Evolutionary conservation across 805 yeast genomes (phyloP).

Genomic region (Yamadazyma endophytica): DNA sequence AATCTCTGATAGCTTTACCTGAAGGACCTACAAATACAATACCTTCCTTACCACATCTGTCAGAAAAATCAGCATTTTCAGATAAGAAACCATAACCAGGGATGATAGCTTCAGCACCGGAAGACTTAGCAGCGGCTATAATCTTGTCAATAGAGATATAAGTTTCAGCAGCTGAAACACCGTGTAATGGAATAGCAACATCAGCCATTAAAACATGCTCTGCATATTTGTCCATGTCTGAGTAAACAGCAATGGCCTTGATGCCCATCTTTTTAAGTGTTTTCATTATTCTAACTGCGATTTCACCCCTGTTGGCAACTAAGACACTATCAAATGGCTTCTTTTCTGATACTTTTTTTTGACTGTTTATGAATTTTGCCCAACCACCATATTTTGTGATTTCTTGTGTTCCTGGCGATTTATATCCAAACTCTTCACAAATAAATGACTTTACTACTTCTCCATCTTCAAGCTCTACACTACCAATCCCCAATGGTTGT

Average conservation of each 20-base stretch:
- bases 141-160: constrained; percentile 84
- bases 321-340: constrained; percentile 80
- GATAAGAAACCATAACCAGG: constrained; percentile 98
- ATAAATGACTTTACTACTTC: constrained; percentile 88
- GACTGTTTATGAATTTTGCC: constrained; percentile 55
- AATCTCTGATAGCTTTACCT: constrained; percentile 84
- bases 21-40: constrained; percentile 95
- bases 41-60: constrained; percentile 76
- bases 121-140: constrained; percentile 74
- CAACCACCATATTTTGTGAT: constrained; percentile 90
- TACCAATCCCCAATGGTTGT: constrained; percentile 92
- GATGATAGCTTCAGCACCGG: constrained; percentile 90
- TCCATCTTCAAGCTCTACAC: constrained; percentile 78
- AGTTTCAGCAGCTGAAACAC: constrained; percentile 85
- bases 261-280: constrained; percentile 80
- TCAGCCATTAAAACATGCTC: constrained; percentile 85
- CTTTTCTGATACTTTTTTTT: constrained; percentile 13
- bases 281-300: constrained; percentile 89
- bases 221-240: constrained; percentile 86
- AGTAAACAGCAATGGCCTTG: constrained; percentile 79
- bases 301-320: constrained; percentile 96
- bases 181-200: constrained; percentile 72
- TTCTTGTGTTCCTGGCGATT: constrained; percentile 65
- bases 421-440: constrained; percentile 88
- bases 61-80: constrained; percentile 95